These are phyloP conservation scores for Aspergillus quadricinctus DNA, from an alignment of 2,329 filamentous ascomycete genomes.

Conservation along the genomic window DNA sequence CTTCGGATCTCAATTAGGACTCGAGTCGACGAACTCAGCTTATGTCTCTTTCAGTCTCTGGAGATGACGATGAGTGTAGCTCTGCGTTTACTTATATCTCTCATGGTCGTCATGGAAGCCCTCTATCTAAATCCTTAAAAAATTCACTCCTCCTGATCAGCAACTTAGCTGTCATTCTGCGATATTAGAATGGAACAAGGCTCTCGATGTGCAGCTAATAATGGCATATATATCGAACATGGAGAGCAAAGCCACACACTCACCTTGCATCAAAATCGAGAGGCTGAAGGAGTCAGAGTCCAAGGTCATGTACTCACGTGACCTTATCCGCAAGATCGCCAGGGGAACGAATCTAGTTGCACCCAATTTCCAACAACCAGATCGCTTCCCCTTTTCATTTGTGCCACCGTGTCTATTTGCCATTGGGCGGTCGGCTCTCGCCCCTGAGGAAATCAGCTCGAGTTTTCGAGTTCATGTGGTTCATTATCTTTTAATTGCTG, in stretches of 20 bases:
- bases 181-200: no score
- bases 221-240: not conserved
- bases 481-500: not conserved
- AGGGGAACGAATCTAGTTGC: not conserved
- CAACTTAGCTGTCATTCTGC: not conserved
- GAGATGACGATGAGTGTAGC: not conserved
- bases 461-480: not conserved
- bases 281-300: not conserved
- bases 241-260: not conserved
- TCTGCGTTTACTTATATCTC: not conserved
- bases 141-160: no score
- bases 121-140: not conserved
- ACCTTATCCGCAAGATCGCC: not conserved
- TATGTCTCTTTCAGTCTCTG: not conserved
- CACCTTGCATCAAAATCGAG: not conserved
- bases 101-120: not conserved
- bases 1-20: no score
- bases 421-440: constrained; percentile 4
- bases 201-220: not conserved
- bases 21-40: no score
- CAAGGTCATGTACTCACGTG: not conserved
- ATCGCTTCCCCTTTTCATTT: constrained; percentile 18
- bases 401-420: constrained; percentile 23
- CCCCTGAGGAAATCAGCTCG: not conserved
- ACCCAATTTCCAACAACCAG: not conserved